Base-by-base conservation (phyloP, 805 yeast genomes). In the Yarrowia porcina region DNA sequence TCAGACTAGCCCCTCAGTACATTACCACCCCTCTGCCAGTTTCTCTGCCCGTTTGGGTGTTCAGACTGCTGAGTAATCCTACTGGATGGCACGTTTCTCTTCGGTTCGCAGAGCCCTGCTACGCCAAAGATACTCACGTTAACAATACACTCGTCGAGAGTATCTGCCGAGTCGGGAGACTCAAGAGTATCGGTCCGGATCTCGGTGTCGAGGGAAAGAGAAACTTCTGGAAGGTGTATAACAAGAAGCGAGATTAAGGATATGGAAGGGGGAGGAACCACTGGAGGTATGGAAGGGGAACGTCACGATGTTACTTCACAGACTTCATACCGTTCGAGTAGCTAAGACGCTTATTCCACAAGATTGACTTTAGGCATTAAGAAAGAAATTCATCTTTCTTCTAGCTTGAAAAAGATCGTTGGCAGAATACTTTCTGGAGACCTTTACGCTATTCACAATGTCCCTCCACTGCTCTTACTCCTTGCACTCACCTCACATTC, bases 131-230 rank as follows among this genome's bases (percentile, higher is more conserved):
- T 25, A 42, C 61, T 8, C 30, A 65, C 21, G 35, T 65, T 8
- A 50, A 56, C 15, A 67, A 63, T 13, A 65, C 64, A 17, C 45
- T 71, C 10, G 64, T 69, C 28, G 71, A 69, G 39, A 65, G 67
- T 5, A 66, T 75, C 7, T 69, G 74, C 44, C 64, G 69, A 9
- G 67, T 71, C 30, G 87, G 87, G 30, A 78, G 82, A 61, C 72
- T 82, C 63, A 80, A 81, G 63, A 70, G 79, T 3, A 76, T 84
- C 0, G 83, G 85, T 4, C 73, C 73, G 15, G 76, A 76, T 1
- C 74, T 86, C 33, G 76, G 75, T 38, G 64, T 76, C 1, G 69
- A 68, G 1, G 76, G 80, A 17, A 86, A 86, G 71, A 64, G 67
- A 4, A 73, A 75, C 56, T 85, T 83, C 68, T 27, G 68, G 71